Evolutionary conservation across 768 basidiomycete species (phyloP), one percentile per base, ranked within the genome.

Genomic region (Podaxis sp.): DNA sequence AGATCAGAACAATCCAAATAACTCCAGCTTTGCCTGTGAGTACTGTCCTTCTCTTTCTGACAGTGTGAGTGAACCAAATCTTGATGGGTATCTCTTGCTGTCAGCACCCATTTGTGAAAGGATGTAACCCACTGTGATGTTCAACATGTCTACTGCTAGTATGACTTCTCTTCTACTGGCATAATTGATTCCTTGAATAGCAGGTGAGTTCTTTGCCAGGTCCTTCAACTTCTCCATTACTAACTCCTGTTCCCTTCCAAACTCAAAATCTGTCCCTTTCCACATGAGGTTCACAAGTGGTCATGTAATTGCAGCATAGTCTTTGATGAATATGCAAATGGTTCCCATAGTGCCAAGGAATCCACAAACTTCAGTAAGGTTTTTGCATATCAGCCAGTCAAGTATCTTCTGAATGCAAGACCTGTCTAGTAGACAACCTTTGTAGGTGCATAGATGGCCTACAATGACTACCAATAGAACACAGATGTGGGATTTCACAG

Each of bases 21-120:
- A 64, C 61, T 78, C 75, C 3, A 75, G 24, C 49, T 78, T 77
- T 0, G 74, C 65, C 55, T 75, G 72, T 64, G 61, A 77, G 60
- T 41, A 77, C 47, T 7, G 9, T 7, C 58, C 57, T 43, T 69
- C 66, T 2, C 69, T 37, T 6, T 70, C 68, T 24, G 66, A 67
- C 66, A 65, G 67, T 0, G 66, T 49, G 9, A 58, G 71, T 29
- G 68, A 69, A 1, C 68, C 66, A 29, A 58, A 69, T 0, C 68
- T 19, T 0, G 65, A 64, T 2, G 68, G 68, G 7, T 65, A 65
- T 1, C 63, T 17, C 24, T 43, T 29, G 1, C 46, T 40, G 5
- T 67, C 59, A 2, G 65, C 61, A 0, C 64, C 68, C 0, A 61
- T 4, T 52, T 69, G 68, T 0, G 53, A 61, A 0, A 69, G 49